These are phyloP conservation scores for Circinella umbellata DNA, from an alignment of 371 early-diverging fungal genomes.

Conservation along the genomic window DNA sequence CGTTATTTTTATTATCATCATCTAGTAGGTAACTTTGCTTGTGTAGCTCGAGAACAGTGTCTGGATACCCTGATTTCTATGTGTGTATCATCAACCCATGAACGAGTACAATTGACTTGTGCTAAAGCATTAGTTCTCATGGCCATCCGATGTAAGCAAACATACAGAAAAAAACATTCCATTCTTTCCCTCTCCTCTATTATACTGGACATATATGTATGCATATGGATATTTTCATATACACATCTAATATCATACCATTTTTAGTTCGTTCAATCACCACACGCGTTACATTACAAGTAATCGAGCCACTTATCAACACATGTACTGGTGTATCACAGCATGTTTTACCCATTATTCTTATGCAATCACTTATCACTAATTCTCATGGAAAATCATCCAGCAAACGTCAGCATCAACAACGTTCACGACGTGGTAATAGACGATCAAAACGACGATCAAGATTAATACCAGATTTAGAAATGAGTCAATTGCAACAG, in stretches of 20 bases:
- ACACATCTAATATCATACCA: not conserved
- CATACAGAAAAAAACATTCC: not conserved
- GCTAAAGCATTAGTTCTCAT: slow-evolving; percentile 43
- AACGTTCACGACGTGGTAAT: slow-evolving; percentile 2
- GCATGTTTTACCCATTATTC: slow-evolving; percentile 37
- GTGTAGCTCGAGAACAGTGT: slow-evolving; percentile 37
- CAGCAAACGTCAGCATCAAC: slow-evolving; percentile 9
- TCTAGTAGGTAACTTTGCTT: slow-evolving; percentile 38
- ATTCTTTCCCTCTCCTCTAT: no score
- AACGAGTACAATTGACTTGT: slow-evolving; percentile 46
- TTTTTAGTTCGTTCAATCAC: slow-evolving; percentile 31
- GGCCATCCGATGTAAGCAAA: slow-evolving; percentile 39
- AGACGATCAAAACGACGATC: slow-evolving; percentile 12
- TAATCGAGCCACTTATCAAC: slow-evolving; percentile 45
- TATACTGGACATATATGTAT: not conserved
- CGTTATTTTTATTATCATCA: not conserved
- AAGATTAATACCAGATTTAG: not conserved
- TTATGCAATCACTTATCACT: slow-evolving; percentile 32
- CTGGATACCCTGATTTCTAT: slow-evolving; percentile 35
- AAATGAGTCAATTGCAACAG: slow-evolving; percentile 11
- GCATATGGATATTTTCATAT: not conserved
- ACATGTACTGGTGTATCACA: slow-evolving; percentile 30
- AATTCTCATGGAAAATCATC: not conserved
- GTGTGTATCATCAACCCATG: slow-evolving; percentile 34
- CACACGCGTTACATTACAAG: slow-evolving; percentile 36